Percentiles rank a stretch among this genome's conserved stretches.
phyloP scores from a whole-genome alignment of 768 basidiomycete species.

The Kwoniella newhampshirensis region DNA sequence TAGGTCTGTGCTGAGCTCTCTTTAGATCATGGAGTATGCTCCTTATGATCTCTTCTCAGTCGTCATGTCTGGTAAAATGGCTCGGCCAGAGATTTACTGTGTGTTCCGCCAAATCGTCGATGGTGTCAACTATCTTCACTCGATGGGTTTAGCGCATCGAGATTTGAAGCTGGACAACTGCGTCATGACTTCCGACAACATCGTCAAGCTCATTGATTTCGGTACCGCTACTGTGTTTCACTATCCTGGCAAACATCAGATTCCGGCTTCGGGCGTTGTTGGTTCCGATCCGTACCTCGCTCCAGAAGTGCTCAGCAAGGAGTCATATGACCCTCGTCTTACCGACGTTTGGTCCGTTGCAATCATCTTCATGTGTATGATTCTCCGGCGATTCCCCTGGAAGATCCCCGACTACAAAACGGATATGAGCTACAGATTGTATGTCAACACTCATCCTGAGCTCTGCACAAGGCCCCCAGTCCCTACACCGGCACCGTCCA shows the following conservation, averaged over 20 bases:
- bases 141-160: conserved; percentile 94
- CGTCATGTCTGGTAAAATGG: conserved; percentile 99
- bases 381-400: conserved; percentile 96
- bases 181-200: conserved; percentile 92
- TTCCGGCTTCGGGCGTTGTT: conserved; percentile 82
- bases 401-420: conserved; percentile 94
- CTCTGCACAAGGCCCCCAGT: conserved; percentile 59
- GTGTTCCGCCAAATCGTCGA: conserved; percentile 98
- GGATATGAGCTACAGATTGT: conserved; percentile 86
- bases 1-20: neutral
- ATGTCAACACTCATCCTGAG: conserved; percentile 90
- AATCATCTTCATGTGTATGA: conserved; percentile 99
- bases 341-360: conserved; percentile 98
- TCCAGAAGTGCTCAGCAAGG: conserved; percentile 81
- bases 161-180: conserved; percentile 99
- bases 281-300: conserved; percentile 98
- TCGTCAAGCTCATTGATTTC: conserved; percentile 99
- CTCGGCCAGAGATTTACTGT: conserved; percentile 96
- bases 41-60: conserved; percentile 98
- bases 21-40: conserved; percentile 97
- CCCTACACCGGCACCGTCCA: conserved; percentile 42
- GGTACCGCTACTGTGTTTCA: conserved; percentile 99
- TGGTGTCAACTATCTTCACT: conserved; percentile 96
- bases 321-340: conserved; percentile 89
- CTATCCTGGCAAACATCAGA: conserved; percentile 83